phyloP scores from a whole-genome alignment of 495 filamentous ascomycete species.

The Lepraria neglecta region DNA sequence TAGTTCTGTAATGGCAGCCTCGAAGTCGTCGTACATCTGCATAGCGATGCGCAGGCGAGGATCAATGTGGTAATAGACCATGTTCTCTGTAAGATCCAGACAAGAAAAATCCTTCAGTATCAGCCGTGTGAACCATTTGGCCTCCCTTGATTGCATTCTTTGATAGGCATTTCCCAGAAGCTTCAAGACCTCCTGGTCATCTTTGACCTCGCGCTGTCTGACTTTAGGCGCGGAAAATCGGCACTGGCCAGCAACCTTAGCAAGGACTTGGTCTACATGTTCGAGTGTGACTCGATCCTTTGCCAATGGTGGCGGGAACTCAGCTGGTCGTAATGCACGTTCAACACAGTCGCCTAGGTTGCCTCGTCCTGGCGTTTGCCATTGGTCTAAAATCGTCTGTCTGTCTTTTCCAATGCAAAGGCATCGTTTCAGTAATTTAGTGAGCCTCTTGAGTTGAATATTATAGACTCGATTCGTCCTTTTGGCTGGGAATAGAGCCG shows the following conservation, averaged over 20 bases:
- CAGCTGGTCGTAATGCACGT: slow-evolving; percentile 56
- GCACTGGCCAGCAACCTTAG: slow-evolving; percentile 56
- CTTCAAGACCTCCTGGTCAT: slow-evolving; percentile 31
- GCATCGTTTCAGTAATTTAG: slow-evolving; percentile 56
- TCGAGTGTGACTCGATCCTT: slow-evolving; percentile 56
- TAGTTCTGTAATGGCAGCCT: slow-evolving; percentile 45
- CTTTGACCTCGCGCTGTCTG: slow-evolving; percentile 38
- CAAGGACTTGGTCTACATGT: slow-evolving; percentile 64
- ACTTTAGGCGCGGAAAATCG: slow-evolving; percentile 63
- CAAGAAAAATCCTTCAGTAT: slow-evolving; percentile 70
- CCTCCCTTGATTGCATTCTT: slow-evolving; percentile 59
- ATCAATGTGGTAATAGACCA: slow-evolving; percentile 48
- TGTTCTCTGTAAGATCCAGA: slow-evolving; percentile 45
- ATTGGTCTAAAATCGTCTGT: slow-evolving; percentile 55
- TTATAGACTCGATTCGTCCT: slow-evolving; percentile 69
- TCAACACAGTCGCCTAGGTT: slow-evolving; percentile 69
- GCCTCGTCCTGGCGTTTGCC: slow-evolving; percentile 48
- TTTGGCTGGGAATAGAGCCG: slow-evolving; percentile 66
- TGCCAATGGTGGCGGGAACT: slow-evolving; percentile 38
- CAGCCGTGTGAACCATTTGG: slow-evolving; percentile 83
- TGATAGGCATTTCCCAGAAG: slow-evolving; percentile 44
- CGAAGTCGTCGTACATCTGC: slow-evolving; percentile 58
- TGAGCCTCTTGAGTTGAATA: slow-evolving; percentile 53
- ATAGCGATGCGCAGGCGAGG: slow-evolving; percentile 56
- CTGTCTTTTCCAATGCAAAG: slow-evolving; percentile 55